A percentile compares a stretch with the other conserved stretches of the same genome.
These are phyloP conservation scores for Eleusine coracana DNA, from an alignment of 176 grass and related monocot species.

Conservation along the genomic window DNA sequence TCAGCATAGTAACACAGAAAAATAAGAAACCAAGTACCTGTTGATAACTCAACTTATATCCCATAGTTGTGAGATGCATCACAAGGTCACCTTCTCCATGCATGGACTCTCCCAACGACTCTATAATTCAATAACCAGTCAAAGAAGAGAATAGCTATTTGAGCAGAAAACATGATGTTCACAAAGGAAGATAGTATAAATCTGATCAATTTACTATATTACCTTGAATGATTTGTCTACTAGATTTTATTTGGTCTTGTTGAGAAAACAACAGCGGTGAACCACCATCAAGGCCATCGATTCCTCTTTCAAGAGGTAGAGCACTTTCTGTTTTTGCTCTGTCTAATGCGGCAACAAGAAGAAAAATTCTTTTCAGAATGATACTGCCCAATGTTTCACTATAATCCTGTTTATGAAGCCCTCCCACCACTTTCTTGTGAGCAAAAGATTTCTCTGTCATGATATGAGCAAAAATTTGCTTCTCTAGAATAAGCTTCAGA, in stretches of 20 bases:
- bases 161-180: constrained; percentile 12
- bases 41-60: constrained; percentile 60
- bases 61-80: constrained; percentile 54
- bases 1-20: background rate
- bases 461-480: constrained; percentile 56
- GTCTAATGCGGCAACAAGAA: constrained; percentile 63
- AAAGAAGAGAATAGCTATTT: background rate
- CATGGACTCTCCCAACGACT: constrained; percentile 65
- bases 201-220: constrained; percentile 25
- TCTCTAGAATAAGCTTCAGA: constrained; percentile 64
- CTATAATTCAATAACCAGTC: constrained; percentile 46
- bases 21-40: constrained; percentile 48
- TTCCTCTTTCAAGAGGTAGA: constrained; percentile 56
- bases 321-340: constrained; percentile 58
- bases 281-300: constrained; percentile 71
- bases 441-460: constrained; percentile 40
- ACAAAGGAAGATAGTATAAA: constrained; percentile 6
- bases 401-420: constrained; percentile 35
- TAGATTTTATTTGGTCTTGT: constrained; percentile 61
- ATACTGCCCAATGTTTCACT: constrained; percentile 42
- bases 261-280: constrained; percentile 59
- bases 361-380: constrained; percentile 65
- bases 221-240: constrained; percentile 61
- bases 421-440: constrained; percentile 47
- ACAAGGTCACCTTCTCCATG: constrained; percentile 80